Evolutionary conservation across 805 yeast species (phyloP).

Genomic region (Yarrowia sp.): DNA sequence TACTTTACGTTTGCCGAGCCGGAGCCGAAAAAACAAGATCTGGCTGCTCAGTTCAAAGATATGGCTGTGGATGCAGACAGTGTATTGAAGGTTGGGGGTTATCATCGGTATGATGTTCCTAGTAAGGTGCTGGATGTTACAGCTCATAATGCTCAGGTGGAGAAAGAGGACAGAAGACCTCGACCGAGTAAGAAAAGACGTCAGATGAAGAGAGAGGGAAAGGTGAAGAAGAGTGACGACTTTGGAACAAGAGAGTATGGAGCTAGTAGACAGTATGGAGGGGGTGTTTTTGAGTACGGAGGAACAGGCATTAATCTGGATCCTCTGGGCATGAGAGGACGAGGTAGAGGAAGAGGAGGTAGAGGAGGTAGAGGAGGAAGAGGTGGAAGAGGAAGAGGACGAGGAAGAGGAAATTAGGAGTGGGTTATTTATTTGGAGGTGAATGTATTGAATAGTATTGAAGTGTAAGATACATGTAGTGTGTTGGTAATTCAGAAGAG

Average conservation of each 20-base stretch:
- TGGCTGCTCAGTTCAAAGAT: not conserved
- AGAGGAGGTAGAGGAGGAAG: conserved; percentile 9
- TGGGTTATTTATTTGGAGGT: not conserved
- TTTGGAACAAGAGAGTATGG: conserved; percentile 10
- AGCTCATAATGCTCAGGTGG: conserved; percentile 1
- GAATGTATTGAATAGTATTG: not conserved
- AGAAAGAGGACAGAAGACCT: not conserved
- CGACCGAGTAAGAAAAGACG: conserved; percentile 23
- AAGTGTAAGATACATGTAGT: not conserved
- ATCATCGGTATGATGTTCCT: conserved; percentile 11
- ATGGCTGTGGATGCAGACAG: conserved; percentile 13
- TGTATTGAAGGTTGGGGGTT: not conserved
- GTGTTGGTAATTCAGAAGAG: not conserved
- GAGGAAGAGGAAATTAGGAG: not conserved
- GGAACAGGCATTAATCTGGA: not conserved
- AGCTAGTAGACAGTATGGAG: conserved; percentile 17
- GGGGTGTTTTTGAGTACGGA: conserved; percentile 3
- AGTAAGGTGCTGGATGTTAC: conserved; percentile 17
- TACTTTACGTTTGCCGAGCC: conserved; percentile 22
- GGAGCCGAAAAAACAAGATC: conserved; percentile 14
- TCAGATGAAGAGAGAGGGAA: conserved; percentile 12
- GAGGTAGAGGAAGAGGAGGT: not conserved
- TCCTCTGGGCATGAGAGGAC: not conserved
- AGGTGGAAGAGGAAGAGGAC: not conserved
- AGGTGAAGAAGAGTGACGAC: conserved; percentile 1